Base-by-base conservation (phyloP, 352 stramenopile species). In the Pythium oligandrum region DNA sequence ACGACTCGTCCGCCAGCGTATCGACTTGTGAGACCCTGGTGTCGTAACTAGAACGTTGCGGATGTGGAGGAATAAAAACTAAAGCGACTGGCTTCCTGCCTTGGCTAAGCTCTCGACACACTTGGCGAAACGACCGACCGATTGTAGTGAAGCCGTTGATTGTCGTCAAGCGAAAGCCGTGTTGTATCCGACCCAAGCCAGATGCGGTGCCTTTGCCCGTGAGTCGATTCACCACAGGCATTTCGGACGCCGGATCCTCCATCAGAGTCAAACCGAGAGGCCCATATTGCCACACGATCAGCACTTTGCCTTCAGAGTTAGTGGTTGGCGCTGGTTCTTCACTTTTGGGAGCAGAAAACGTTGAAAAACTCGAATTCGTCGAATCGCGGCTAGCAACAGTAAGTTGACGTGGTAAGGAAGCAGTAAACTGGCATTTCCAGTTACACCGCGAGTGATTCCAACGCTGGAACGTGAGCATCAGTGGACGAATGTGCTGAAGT, bases 391-490 rank as follows among this genome's bases (percentile, higher is more conserved):
- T 26, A 26, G 17, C 0, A 26, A 26, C 17, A 26, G 17, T 26
- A 26, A 26, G 17, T 0, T 26, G 17, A 26, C 17, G 17, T 26
- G 17, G 17, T 26, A 26, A 26, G 17, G 17, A 26, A 26, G 17
- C 17, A 26, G 17, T 26, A 26, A 26, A 26, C 17, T 26, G 17
- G 17, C 17, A 26, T 26, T 26, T 26, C 17, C 17, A 26, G 17
- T 26, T 26, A 26, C 17, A 26, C 17, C 17, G 17, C 17, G 17
- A 26, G 17, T 64, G 57, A 32, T 39, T 56, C 58, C 58, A 65
- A 10, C 75, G 78, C 55, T 87, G 71, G 17, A 89, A 86, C 4
- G 68, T 87, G 44, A 89, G 57, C 31, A 51, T 70, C 42, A 82
- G 32, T 17, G 74, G 74, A 4, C 66, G 63, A 26, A 26, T 26